These are phyloP conservation scores for Dicorynia guianensis DNA, from an alignment of 306 rosid species.

Conservation along the genomic window DNA sequence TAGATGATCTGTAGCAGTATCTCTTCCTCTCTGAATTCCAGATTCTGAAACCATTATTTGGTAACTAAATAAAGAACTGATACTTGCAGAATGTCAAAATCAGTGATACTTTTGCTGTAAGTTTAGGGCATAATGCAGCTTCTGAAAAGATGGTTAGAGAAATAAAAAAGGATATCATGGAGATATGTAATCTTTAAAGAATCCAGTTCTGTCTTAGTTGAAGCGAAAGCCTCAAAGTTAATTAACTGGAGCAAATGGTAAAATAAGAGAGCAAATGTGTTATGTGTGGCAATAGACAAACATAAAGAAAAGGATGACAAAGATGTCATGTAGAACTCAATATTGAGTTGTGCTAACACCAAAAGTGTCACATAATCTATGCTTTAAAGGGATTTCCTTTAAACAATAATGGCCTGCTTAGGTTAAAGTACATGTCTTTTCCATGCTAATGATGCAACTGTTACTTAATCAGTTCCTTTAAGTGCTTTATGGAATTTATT, in stretches of 20 bases:
- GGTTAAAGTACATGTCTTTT: slow-evolving; percentile 36
- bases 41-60: slow-evolving; percentile 8
- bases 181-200: slow-evolving; percentile 46
- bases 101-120: background rate
- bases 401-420: slow-evolving; percentile 30
- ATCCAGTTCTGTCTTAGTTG: slow-evolving; percentile 48
- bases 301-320: slow-evolving; percentile 43
- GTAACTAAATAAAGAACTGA: slow-evolving; percentile 16
- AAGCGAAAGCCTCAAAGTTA: slow-evolving; percentile 33
- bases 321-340: slow-evolving; percentile 39
- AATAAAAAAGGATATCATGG: slow-evolving; percentile 32
- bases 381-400: slow-evolving; percentile 36
- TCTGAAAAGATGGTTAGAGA: slow-evolving; percentile 21
- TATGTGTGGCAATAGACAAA: slow-evolving; percentile 39
- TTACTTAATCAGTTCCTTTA: slow-evolving; percentile 32
- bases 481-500: too few species aligned
- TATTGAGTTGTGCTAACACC: slow-evolving; percentile 34
- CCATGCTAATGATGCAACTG: slow-evolving; percentile 19
- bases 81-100: slow-evolving; percentile 27
- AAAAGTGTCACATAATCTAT: slow-evolving; percentile 47
- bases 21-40: background rate
- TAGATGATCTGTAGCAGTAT: background rate
- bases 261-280: slow-evolving; percentile 32
- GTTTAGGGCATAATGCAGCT: slow-evolving; percentile 37
- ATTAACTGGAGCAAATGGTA: slow-evolving; percentile 34